phyloP scores from a whole-genome alignment of 768 basidiomycete species.

The Pholiota molesta region DNA sequence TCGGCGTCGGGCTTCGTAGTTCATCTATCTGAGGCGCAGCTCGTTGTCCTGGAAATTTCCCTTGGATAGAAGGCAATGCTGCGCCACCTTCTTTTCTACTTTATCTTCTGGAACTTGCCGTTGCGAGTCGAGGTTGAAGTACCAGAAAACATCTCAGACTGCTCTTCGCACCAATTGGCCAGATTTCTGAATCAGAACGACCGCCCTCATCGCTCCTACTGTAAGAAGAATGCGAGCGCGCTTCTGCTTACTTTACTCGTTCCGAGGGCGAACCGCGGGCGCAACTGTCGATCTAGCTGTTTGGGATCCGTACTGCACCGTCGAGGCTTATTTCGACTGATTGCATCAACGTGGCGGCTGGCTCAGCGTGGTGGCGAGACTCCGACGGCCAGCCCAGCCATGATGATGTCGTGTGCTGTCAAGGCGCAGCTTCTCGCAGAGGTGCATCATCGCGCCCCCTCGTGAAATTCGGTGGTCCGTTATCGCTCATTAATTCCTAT shows the following conservation, averaged over 20 bases:
- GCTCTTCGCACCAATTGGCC: background rate
- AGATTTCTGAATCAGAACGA: background rate
- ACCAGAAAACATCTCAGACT: background rate
- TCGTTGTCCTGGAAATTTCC: background rate
- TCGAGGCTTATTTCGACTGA: background rate
- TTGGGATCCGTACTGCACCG: background rate
- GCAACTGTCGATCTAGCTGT: background rate
- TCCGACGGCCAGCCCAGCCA: background rate
- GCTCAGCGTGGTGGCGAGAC: background rate
- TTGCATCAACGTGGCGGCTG: background rate
- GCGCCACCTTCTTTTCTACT: background rate
- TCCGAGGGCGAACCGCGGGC: conserved; percentile 18
- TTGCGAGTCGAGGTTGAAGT: background rate
- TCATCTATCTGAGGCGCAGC: background rate
- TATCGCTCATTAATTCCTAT: background rate
- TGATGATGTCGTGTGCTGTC: background rate
- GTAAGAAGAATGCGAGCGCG: background rate
- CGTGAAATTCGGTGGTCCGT: background rate
- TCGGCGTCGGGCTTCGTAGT: conserved; percentile 4
- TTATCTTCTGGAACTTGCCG: background rate
- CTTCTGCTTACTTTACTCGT: conserved; percentile 3
- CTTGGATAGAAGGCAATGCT: background rate
- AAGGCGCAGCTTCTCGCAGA: background rate
- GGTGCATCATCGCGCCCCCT: background rate
- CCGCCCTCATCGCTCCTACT: background rate